These are phyloP conservation scores for Boletellus ananas DNA, from an alignment of 768 basidiomycete species.

Conservation along the genomic window DNA sequence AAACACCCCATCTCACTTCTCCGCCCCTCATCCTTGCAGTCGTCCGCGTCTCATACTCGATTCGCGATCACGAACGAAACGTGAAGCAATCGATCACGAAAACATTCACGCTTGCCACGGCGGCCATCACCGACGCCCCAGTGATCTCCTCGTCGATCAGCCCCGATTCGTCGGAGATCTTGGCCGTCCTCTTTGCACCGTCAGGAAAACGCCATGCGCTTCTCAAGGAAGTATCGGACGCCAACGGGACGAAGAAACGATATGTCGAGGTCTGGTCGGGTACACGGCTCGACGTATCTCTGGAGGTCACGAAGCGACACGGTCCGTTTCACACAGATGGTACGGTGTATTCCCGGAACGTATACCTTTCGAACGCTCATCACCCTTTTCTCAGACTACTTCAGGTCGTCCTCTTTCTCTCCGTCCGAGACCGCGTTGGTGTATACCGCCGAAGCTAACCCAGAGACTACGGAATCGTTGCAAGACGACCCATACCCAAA, in stretches of 20 bases:
- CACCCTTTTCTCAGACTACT: slow-evolving; percentile 38
- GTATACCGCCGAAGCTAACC: slow-evolving; percentile 59
- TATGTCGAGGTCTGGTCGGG: slow-evolving; percentile 60
- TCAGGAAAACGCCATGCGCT: slow-evolving; percentile 41
- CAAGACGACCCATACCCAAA: slow-evolving; percentile 33
- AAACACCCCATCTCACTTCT: no score
- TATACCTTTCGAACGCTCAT: background rate
- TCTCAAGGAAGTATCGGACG: slow-evolving; percentile 37
- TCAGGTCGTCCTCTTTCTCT: slow-evolving; percentile 52
- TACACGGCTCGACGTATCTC: slow-evolving; percentile 39
- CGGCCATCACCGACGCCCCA: background rate
- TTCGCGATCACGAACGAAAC: slow-evolving; percentile 51
- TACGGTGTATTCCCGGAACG: slow-evolving; percentile 16
- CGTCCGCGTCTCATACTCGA: slow-evolving; percentile 43
- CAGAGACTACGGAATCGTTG: slow-evolving; percentile 14
- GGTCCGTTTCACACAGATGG: slow-evolving; percentile 63
- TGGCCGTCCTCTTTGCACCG: slow-evolving; percentile 42
- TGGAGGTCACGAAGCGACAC: slow-evolving; percentile 57
- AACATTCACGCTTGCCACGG: slow-evolving; percentile 29
- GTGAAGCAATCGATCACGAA: slow-evolving; percentile 43
- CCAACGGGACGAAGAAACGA: slow-evolving; percentile 36
- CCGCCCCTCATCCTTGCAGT: slow-evolving; percentile 20
- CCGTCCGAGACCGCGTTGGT: slow-evolving; percentile 49
- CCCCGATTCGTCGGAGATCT: slow-evolving; percentile 32
- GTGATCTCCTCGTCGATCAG: slow-evolving; percentile 12